Conservation (phyloP, 306 rosid genomes). For the Ormosia semicastrata region DNA sequence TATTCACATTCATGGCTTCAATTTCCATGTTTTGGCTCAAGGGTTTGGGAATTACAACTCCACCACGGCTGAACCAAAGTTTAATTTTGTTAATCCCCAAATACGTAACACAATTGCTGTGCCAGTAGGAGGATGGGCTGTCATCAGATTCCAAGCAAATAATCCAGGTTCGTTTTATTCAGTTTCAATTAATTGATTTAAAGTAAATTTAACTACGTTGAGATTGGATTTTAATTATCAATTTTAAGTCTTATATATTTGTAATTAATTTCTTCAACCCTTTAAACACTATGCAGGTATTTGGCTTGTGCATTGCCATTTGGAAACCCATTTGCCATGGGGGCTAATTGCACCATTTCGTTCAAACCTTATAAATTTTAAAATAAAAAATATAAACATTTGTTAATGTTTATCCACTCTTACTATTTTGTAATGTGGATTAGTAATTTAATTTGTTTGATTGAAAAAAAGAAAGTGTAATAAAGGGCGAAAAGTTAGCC, state of each 20-base stretch:
- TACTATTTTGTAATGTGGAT: background rate
- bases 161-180: constrained; percentile 35
- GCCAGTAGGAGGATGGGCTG: constrained; percentile 69
- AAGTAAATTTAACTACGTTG: too few species aligned
- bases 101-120: constrained; percentile 61
- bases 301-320: constrained; percentile 70
- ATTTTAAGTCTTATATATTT: background rate
- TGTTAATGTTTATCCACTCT: background rate
- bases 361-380: background rate
- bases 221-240: too few species aligned
- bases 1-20: too few species aligned
- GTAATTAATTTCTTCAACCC: background rate
- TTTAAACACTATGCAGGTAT: constrained; percentile 21
- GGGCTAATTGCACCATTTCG: constrained; percentile 39
- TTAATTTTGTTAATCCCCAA: constrained; percentile 61
- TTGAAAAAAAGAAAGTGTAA: background rate
- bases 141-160: constrained; percentile 47
- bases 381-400: background rate
- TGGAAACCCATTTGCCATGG: constrained; percentile 69
- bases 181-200: too few species aligned
- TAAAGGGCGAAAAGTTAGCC: constrained; percentile 1
- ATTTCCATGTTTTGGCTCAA: too few species aligned
- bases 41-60: constrained; percentile 62
- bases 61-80: constrained; percentile 16
- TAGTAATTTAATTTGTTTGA: background rate